Base-by-base conservation (phyloP, 2,329 filamentous ascomycete species). In the Curvularia spicifera region DNA sequence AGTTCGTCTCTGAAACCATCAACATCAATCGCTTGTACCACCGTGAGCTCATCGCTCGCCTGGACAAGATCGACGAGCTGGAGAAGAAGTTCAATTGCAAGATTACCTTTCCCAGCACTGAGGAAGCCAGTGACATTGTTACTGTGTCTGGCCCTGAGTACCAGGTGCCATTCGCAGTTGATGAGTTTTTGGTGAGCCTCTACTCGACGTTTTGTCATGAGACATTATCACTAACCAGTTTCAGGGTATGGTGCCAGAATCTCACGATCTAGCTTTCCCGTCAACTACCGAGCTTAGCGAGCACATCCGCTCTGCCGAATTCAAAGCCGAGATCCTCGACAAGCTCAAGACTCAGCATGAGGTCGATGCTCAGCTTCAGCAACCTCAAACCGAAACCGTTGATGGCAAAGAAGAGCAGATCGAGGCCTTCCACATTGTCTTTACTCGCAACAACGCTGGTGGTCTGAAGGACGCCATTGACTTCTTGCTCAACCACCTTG, bases 11-110 rank as follows among this genome's bases (percentile, higher is more conserved):
- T 20, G 93, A 97, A 78, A 91, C 91, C 59, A 93, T 97, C 66
- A 91, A 91, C 66, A 93, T 98, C 71, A 94, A 98, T 75, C 91
- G 95, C 52, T 84, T 99, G 56, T 97, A 97, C 76, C 95, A 99
- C 74, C 91, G 95, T 65, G 92, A 97, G 79, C 87, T 99, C 60
- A 90, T 99, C 74, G 86, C 91, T 59, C 91, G 93, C 59, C 89
- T 98, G 64, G 83, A 86, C 44, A 91, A 97, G 72, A 92, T 99
- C 57, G 94, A 98, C 66, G 91, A 95, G 68, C 84, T 99, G 51
- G 95, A 99, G 82, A 96, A 96, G 84, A 97, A 97, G 80, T 98
- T 93, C 90, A 98, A 98, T 78, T 99, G 95, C 88, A 98, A 98
- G 82, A 96, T 99, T 73, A 91, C 93, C 68, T 99, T 99, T 75